A percentile compares a stretch with the other conserved stretches of the same genome.
Conservation (phyloP, 805 yeast genomes). For the Torulaspora franciscae region DNA sequence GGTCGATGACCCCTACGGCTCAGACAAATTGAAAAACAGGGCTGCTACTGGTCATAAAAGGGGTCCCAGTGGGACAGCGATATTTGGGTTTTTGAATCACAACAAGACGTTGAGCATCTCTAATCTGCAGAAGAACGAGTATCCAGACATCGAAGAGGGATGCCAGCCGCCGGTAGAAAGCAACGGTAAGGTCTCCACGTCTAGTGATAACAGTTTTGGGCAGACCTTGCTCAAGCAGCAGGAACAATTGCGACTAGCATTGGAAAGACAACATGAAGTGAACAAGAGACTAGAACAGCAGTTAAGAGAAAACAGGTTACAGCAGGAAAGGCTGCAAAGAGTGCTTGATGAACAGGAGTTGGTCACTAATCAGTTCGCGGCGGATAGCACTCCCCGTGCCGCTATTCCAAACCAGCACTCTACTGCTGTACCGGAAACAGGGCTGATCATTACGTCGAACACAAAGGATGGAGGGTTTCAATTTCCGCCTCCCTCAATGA, state of each 20-base stretch:
- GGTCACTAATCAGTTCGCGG: slow-evolving; percentile 13
- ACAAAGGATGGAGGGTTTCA: slow-evolving; percentile 32
- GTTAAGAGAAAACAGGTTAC: slow-evolving; percentile 27
- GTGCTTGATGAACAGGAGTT: slow-evolving; percentile 26
- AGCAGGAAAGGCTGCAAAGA: slow-evolving; percentile 28
- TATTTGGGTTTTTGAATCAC: slow-evolving; percentile 68
- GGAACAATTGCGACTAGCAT: slow-evolving; percentile 27
- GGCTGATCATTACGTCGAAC: slow-evolving; percentile 31
- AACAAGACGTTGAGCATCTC: slow-evolving; percentile 57
- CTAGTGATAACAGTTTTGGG: slow-evolving; percentile 19
- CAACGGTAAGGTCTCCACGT: not conserved
- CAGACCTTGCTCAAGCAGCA: slow-evolving; percentile 26
- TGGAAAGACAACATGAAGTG: slow-evolving; percentile 30
- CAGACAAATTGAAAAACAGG: slow-evolving; percentile 10
- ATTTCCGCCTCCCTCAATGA: slow-evolving; percentile 32
- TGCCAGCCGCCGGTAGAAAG: not conserved
- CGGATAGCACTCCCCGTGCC: slow-evolving; percentile 1
- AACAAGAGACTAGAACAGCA: slow-evolving; percentile 30
- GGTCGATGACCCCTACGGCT: slow-evolving; percentile 11
- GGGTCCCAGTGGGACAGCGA: slow-evolving; percentile 72
- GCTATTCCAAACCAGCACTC: slow-evolving; percentile 10
- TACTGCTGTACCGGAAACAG: slow-evolving; percentile 8
- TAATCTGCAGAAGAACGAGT: slow-evolving; percentile 35
- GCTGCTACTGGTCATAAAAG: slow-evolving; percentile 43
- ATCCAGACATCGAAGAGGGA: not conserved